Conservation (phyloP, 768 basidiomycete genomes). For the Mrakia gelida region DNA sequence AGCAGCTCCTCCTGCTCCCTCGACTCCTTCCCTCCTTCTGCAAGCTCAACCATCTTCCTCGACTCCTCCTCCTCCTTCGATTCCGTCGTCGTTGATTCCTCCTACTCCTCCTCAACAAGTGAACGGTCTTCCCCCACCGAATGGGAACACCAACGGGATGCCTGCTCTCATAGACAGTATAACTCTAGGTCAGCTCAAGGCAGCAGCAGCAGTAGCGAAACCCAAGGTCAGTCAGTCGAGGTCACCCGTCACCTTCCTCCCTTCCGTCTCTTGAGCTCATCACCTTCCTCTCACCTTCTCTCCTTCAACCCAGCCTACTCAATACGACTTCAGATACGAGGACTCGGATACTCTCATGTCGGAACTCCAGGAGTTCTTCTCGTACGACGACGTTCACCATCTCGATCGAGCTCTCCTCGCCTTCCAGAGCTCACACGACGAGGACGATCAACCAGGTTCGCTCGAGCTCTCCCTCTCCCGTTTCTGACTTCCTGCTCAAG, state of each 20-base stretch:
- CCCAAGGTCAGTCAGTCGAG: slow-evolving; percentile 18
- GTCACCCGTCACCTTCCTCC: neutral
- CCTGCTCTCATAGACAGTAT: neutral
- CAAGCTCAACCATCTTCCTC: neutral
- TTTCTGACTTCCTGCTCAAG: neutral
- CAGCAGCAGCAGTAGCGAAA: slow-evolving; percentile 2
- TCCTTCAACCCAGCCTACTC: slow-evolving; percentile 27
- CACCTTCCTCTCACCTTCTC: neutral
- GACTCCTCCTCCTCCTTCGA: neutral
- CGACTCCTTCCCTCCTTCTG: neutral
- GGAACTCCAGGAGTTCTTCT: slow-evolving; percentile 97
- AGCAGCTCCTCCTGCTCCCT: neutral
- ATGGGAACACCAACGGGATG: neutral
- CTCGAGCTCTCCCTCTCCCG: slow-evolving; percentile 43
- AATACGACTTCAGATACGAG: slow-evolving; percentile 87
- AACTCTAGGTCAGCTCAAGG: slow-evolving; percentile 15
- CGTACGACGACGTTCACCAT: slow-evolving; percentile 90
- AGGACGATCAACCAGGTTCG: slow-evolving; percentile 52
- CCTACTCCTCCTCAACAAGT: neutral
- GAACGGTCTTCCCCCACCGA: neutral
- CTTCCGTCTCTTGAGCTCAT: neutral
- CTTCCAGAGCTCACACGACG: slow-evolving; percentile 73
- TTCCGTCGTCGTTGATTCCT: neutral
- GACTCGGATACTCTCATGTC: slow-evolving; percentile 94
- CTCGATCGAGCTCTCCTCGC: slow-evolving; percentile 80